These are phyloP conservation scores for Epichloe gansuensis DNA, from an alignment of 2,329 filamentous ascomycete genomes.

Conservation along the genomic window DNA sequence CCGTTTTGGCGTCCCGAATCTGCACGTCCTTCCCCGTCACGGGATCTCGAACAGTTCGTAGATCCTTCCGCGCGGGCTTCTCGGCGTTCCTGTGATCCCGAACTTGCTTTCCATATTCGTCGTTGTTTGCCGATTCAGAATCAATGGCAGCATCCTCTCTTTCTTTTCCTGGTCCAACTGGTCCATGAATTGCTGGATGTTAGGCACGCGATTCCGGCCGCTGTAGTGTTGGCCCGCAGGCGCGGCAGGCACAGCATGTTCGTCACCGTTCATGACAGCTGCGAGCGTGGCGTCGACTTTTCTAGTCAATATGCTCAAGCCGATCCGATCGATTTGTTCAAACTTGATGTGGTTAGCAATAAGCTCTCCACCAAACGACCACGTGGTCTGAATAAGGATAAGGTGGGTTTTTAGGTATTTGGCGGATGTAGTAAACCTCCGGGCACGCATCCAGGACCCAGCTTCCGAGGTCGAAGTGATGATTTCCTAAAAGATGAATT, in stretches of 20 bases:
- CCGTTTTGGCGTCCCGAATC: constrained; percentile 68
- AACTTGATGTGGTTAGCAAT: too few relatives aligned
- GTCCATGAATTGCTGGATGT: constrained; percentile 72
- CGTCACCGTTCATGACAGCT: constrained; percentile 24
- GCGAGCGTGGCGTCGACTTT: background rate
- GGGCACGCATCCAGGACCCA: background rate
- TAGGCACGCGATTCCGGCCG: constrained; percentile 72
- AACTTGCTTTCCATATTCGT: constrained; percentile 23
- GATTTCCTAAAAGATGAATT: background rate
- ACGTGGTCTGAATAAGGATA: background rate
- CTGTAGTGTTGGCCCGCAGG: constrained; percentile 62
- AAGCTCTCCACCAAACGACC: background rate
- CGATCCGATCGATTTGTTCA: background rate
- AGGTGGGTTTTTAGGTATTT: background rate
- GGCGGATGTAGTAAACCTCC: background rate
- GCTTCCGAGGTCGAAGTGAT: background rate
- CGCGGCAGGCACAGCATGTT: constrained; percentile 29
- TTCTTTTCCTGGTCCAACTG: constrained; percentile 70
- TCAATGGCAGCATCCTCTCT: constrained; percentile 63
- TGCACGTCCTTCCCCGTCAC: constrained; percentile 76
- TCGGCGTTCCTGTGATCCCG: constrained; percentile 30
- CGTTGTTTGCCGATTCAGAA: constrained; percentile 31
- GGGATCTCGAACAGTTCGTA: constrained; percentile 73
- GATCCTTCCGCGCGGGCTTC: constrained; percentile 29
- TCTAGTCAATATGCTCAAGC: too few relatives aligned